Percentiles rank a stretch among this genome's conserved stretches.
phyloP scores from a whole-genome alignment of 2,329 filamentous ascomycete genomes.

The Hymenoscyphus albidus region DNA sequence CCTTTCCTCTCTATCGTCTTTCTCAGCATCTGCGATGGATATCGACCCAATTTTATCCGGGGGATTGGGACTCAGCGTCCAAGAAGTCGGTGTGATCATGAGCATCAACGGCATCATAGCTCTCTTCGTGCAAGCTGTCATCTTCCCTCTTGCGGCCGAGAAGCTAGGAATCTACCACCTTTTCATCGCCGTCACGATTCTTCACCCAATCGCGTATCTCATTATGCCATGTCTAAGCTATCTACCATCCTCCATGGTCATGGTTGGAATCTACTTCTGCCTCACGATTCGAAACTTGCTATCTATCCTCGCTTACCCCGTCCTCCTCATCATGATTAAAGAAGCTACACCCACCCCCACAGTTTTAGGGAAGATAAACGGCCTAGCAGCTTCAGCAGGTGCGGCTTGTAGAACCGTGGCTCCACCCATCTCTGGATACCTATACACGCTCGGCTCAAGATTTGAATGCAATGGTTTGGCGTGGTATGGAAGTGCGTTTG shows the following conservation, averaged over 20 bases:
- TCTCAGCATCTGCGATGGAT: constrained; percentile 23
- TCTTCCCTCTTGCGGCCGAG: constrained; percentile 58
- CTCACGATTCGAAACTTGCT: constrained; percentile 52
- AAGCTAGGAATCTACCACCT: constrained; percentile 54
- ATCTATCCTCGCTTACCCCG: constrained; percentile 60
- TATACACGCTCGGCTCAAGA: constrained; percentile 58
- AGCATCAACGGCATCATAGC: constrained; percentile 57
- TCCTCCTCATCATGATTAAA: constrained; percentile 65
- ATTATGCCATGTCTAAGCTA: constrained; percentile 56
- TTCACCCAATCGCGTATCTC: constrained; percentile 60
- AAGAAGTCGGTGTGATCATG: constrained; percentile 59
- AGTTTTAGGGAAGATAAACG: constrained; percentile 62
- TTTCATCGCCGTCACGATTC: constrained; percentile 53
- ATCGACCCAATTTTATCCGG: constrained; percentile 55
- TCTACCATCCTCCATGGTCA: constrained; percentile 48
- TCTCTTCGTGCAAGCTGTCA: constrained; percentile 54
- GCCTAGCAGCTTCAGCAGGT: constrained; percentile 61
- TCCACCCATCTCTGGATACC: constrained; percentile 59
- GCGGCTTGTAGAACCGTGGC: constrained; percentile 65
- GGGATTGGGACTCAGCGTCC: constrained; percentile 59
- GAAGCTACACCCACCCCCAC: constrained; percentile 55
- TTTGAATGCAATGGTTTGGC: constrained; percentile 58
- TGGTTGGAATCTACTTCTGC: constrained; percentile 52
- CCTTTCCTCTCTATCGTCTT: constrained; percentile 24
- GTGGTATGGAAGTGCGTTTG: constrained; percentile 59